These are phyloP conservation scores for Entomortierella parvispora DNA, from an alignment of 192 early-diverging fungal genomes.

Conservation along the genomic window DNA sequence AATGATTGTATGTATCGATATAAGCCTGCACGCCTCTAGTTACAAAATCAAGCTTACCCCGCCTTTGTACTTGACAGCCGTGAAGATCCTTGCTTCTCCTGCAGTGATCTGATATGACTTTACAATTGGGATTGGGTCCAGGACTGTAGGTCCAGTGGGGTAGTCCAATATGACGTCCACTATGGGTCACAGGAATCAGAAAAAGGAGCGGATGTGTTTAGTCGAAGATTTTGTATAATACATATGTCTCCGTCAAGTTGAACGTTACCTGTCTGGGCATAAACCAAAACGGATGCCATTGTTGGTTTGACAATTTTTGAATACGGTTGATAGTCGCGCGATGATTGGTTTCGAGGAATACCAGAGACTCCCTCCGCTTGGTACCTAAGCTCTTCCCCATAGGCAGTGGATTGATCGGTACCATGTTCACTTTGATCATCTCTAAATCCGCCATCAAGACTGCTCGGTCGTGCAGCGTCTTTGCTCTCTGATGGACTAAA, in stretches of 20 bases:
- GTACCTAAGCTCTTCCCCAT: constrained; percentile 43
- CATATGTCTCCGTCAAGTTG: background rate
- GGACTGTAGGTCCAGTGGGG: constrained; percentile 17
- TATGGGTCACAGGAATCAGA: background rate
- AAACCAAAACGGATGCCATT: constrained; percentile 45
- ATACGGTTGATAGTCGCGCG: background rate
- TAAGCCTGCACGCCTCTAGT: too few species aligned
- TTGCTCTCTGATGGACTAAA: constrained; percentile 1
- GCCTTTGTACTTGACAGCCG: constrained; percentile 60
- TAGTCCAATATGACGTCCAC: constrained; percentile 51
- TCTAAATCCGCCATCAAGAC: constrained; percentile 14
- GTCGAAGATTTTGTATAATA: background rate
- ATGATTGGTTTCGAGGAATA: background rate
- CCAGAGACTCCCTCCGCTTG: constrained; percentile 28
- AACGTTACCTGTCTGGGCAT: constrained; percentile 42
- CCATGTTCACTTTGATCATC: constrained; percentile 50
- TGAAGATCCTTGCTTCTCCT: constrained; percentile 59
- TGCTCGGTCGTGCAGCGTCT: background rate
- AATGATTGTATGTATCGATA: too few species aligned
- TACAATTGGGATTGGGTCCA: constrained; percentile 15
- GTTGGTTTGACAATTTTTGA: constrained; percentile 41
- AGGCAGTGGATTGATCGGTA: constrained; percentile 39
- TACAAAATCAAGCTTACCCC: constrained; percentile 27
- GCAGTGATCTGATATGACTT: constrained; percentile 48
- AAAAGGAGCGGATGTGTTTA: background rate